phyloP scores from a whole-genome alignment of 2,329 filamentous ascomycete species.

The Didymella exigua region DNA sequence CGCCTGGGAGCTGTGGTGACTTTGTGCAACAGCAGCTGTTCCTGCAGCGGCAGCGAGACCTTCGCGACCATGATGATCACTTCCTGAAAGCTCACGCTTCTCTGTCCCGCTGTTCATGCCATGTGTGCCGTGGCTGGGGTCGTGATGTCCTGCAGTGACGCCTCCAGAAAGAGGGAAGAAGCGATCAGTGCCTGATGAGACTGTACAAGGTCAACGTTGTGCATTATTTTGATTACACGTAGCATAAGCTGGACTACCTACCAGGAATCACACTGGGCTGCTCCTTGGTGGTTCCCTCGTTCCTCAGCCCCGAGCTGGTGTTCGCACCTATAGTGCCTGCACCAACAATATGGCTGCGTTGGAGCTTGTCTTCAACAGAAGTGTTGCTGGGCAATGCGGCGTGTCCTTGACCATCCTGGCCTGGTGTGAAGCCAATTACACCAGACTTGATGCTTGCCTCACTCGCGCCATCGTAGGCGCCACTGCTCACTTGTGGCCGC shows the following conservation, averaged over 20 bases:
- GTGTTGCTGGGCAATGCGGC: slow-evolving; percentile 31
- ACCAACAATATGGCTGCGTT: slow-evolving; percentile 25
- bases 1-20: neutral
- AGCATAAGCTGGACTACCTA: slow-evolving; percentile 24
- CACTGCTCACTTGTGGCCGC: slow-evolving; percentile 26
- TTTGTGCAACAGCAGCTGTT: slow-evolving; percentile 1
- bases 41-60: slow-evolving; percentile 30
- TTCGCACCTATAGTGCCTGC: slow-evolving; percentile 22
- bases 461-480: slow-evolving; percentile 32
- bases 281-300: neutral
- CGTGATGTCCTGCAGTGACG: slow-evolving; percentile 21
- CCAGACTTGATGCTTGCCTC: slow-evolving; percentile 50
- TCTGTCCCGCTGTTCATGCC: slow-evolving; percentile 19
- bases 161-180: slow-evolving; percentile 47
- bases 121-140: neutral
- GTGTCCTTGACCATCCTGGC: slow-evolving; percentile 27
- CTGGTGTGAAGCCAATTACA: slow-evolving; percentile 44
- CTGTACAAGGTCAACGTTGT: neutral
- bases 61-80: slow-evolving; percentile 30
- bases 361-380: slow-evolving; percentile 17
- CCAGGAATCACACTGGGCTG: slow-evolving; percentile 20
- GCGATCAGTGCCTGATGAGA: slow-evolving; percentile 23
- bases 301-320: slow-evolving; percentile 10
- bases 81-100: slow-evolving; percentile 21
- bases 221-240: neutral